These are phyloP conservation scores for Colletotrichum tropicale DNA, from an alignment of 2,329 filamentous ascomycete species.

Conservation along the genomic window DNA sequence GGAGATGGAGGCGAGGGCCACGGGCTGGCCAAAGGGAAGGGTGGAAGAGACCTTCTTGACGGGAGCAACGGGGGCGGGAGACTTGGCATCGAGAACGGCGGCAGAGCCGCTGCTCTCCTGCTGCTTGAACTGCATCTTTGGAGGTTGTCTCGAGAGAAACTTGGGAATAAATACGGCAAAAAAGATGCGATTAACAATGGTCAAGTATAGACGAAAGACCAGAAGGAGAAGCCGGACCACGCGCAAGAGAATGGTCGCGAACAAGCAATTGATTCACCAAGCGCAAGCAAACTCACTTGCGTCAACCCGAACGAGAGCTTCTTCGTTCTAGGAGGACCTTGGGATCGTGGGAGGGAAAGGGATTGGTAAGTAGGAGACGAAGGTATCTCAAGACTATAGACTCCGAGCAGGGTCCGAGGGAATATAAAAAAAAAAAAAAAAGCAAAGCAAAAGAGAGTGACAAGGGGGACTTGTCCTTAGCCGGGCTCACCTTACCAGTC, in stretches of 20 bases:
- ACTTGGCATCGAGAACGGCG: constrained; percentile 33
- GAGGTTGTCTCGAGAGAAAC: background rate
- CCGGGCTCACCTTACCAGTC: background rate
- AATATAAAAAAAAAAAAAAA: constrained; percentile 13
- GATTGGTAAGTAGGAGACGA: background rate
- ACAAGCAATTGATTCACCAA: constrained; percentile 3
- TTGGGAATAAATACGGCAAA: constrained; percentile 2
- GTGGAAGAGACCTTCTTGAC: constrained; percentile 53
- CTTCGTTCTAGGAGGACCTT: constrained; percentile 11
- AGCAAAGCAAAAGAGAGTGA: background rate
- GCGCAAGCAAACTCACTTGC: constrained; percentile 9
- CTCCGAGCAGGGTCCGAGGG: constrained; percentile 14
- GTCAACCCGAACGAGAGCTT: constrained; percentile 8
- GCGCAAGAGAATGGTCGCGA: constrained; percentile 8
- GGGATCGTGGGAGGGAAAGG: background rate
- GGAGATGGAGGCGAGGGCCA: constrained; percentile 66
- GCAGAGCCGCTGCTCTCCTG: constrained; percentile 38
- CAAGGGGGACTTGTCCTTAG: background rate
- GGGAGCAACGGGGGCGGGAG: constrained; percentile 31
- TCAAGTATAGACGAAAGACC: constrained; percentile 2
- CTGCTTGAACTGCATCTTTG: constrained; percentile 34
- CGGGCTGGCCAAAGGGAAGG: constrained; percentile 61
- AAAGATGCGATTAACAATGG: constrained; percentile 4
- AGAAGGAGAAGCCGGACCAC: constrained; percentile 2
- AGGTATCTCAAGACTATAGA: background rate